Base-by-base conservation (phyloP, 2,329 filamentous ascomycete species). In the Pseudogymnoascus sp. region DNA sequence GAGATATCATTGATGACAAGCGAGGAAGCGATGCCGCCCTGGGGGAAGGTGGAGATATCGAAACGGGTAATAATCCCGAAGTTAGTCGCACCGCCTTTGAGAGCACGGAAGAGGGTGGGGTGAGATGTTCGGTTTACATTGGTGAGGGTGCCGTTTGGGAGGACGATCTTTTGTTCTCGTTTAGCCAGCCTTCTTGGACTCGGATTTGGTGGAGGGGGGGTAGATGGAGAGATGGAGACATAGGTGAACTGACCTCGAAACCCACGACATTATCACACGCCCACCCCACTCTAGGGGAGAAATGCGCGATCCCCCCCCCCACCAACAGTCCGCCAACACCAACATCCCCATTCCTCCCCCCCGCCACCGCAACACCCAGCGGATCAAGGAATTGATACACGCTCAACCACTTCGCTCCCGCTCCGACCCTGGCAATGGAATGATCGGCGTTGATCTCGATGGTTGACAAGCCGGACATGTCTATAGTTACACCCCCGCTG, bases 1-100 rank as follows among this genome's bases (percentile, higher is more conserved):
- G 21, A 14, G 11, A 47, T 47, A 14, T 47, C 42, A 3, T 47
- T 47, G 57, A n/a, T 12, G 1, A 31, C 29, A 7, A 16, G 57
- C 5, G 3, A 16, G 3, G 16, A 37, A 3, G 45, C 62, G 29
- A 29, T 57, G 8, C 6, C 29, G 4, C 37, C 45, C 34, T 34
- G 40, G 40, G 65, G 34, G 37, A 74, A 0, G 76, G 77, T 67
- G 77, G 73, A 14, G 81, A 71, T 12, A 76, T 71, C 68, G 78
- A 81, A 8, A 73, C 73, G 12, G 0, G 71, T 73, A 4, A 73
- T 71, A 51, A 73, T 68, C 5, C 72, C 73, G 60, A 72, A 73
- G 61, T 73, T 73, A 40, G 67, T 69, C 4, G 64, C 64, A 8
- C 72, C 72, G 23, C 73, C 73, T 23, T 73, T 72, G 21, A 74